Evolutionary conservation across 1,284 basidiomycete genomes (phyloP), one percentile per base, ranked within the genome.

Genomic region (Naganishia albida): DNA sequence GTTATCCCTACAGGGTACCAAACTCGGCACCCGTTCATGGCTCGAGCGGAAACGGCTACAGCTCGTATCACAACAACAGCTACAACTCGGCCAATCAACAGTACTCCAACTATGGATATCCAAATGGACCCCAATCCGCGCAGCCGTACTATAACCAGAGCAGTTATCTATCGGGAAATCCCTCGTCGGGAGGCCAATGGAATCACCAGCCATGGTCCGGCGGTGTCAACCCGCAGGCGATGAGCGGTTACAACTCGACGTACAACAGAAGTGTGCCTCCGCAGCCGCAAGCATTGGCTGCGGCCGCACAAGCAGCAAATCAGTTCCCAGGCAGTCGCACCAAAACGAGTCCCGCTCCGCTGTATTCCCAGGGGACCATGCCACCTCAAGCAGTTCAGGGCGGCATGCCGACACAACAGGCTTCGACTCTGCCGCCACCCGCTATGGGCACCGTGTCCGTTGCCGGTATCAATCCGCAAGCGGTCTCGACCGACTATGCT

Each of bases 181-280:
- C 56, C 15, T 6, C 56, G 13, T 49, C 56, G 7, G 56, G 46
- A 1, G 20, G n/a, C 12, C 56, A 60, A 38, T 60, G 44, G 46
- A 38, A 34, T 26, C 48, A 49, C 25, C 53, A 55, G 40, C 46
- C 43, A 18, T 60, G 56, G 56, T 60, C 56, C 49, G 46, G 56
- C n/a, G 56, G 56, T 18, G 56, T 60, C 34, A 60, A 60, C 23
- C 56, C 56, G 3, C 56, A 60, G 20, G 25, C 46, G n/a, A 60
- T 60, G 56, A 60, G 38, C 56, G 38, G 23, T 2, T 60, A 60
- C 46, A 60, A 34, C 20, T 49, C 56, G 56, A 49, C 46, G 20
- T 60, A 60, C 56, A 48, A 40, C 23, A 44, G 56, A 10, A 34
- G 46, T 4, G 34, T 44, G 16, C 46, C 46, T 39, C 57, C 59